phyloP scores from a whole-genome alignment of 2,329 filamentous ascomycete species.

The Drechslerella coelobrocha region DNA sequence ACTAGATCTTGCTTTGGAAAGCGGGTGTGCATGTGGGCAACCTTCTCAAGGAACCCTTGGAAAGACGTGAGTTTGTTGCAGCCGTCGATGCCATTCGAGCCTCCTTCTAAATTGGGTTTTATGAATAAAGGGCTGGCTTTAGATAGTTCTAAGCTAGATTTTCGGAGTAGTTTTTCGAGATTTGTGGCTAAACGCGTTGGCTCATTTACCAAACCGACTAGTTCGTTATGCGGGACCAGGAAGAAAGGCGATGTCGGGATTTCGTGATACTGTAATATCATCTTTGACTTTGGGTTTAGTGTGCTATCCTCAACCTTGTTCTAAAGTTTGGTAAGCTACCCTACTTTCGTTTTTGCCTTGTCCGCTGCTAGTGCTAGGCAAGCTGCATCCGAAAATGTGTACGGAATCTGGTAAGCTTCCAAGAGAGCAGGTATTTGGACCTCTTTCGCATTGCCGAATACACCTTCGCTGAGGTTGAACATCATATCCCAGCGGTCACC shows the following conservation, averaged over 20 bases:
- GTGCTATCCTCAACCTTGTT: background rate
- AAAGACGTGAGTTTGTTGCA: conserved; percentile 8
- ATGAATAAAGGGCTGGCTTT: conserved; percentile 9
- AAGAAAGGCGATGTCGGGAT: conserved; percentile 9
- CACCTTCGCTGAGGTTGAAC: conserved; percentile 54
- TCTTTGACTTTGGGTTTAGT: background rate
- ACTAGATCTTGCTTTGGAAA: conserved; percentile 21
- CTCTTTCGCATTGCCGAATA: conserved; percentile 53
- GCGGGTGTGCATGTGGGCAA: background rate
- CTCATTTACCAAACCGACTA: background rate
- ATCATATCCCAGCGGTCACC: conserved; percentile 54
- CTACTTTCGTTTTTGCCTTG: conserved; percentile 54
- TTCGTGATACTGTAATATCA: conserved; percentile 3
- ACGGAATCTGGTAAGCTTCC: conserved; percentile 55
- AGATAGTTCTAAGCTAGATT: conserved; percentile 5
- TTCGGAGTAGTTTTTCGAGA: background rate
- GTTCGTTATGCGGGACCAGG: background rate
- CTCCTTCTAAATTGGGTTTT: conserved; percentile 13
- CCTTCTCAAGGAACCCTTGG: conserved; percentile 1
- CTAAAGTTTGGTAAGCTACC: background rate
- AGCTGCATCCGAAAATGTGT: conserved; percentile 53
- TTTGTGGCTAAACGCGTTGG: background rate
- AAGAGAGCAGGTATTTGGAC: conserved; percentile 54
- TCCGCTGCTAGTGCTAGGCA: conserved; percentile 53
- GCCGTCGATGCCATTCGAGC: conserved; percentile 16